Conservation (phyloP, 352 stramenopile species). For the Phytophthora nicotianae region DNA sequence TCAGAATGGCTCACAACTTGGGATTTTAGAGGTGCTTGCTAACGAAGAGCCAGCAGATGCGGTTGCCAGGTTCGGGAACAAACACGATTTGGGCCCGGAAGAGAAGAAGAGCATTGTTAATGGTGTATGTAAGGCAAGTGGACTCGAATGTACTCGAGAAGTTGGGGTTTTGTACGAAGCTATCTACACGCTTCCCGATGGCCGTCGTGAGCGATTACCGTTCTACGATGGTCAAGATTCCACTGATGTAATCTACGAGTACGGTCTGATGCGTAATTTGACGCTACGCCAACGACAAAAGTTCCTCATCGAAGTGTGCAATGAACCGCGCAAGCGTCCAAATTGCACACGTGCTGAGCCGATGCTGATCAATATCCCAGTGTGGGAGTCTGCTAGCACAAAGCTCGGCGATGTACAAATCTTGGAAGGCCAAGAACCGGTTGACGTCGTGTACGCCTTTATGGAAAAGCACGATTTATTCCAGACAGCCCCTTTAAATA, state of each 20-base stretch:
- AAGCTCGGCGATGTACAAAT: slow-evolving; percentile 78
- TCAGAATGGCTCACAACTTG: slow-evolving; percentile 65
- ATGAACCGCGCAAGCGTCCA: slow-evolving; percentile 55
- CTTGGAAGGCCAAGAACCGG: slow-evolving; percentile 77
- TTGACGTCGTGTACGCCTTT: slow-evolving; percentile 86
- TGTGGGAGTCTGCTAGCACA: slow-evolving; percentile 73
- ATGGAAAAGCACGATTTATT: slow-evolving; percentile 88
- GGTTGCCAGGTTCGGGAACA: slow-evolving; percentile 76
- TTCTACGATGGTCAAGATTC: slow-evolving; percentile 80
- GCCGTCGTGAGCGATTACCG: slow-evolving; percentile 54
- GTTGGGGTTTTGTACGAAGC: slow-evolving; percentile 68
- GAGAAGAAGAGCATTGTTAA: slow-evolving; percentile 65
- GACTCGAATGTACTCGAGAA: slow-evolving; percentile 55
- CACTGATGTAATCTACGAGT: slow-evolving; percentile 80
- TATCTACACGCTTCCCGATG: slow-evolving; percentile 61
- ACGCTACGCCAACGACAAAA: slow-evolving; percentile 68
- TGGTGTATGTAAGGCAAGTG: slow-evolving; percentile 59
- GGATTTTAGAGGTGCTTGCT: slow-evolving; percentile 60
- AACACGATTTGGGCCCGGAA: slow-evolving; percentile 55
- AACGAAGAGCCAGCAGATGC: slow-evolving; percentile 77
- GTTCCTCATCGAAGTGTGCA: slow-evolving; percentile 75
- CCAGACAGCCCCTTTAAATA: slow-evolving; percentile 82
- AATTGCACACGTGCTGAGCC: slow-evolving; percentile 84
- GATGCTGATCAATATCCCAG: slow-evolving; percentile 73
- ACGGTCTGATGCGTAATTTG: slow-evolving; percentile 71